Percentiles rank a stretch among this genome's conserved stretches.
Conservation (phyloP, 768 basidiomycete species). For the Leccinum rimulosum region DNA sequence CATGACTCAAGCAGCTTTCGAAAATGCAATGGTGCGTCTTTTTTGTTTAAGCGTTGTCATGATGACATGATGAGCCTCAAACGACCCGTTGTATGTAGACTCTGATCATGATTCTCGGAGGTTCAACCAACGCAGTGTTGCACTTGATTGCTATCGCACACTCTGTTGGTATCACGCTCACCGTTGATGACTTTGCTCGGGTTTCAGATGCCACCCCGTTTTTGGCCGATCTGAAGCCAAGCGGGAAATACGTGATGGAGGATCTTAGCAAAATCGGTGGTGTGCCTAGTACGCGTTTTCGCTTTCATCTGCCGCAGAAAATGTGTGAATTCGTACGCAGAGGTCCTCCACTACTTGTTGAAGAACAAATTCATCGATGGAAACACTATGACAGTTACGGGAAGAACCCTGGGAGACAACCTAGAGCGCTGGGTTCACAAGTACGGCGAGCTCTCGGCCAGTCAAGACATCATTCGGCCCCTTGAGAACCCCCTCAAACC, state of each 20-base stretch:
- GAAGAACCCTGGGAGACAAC: constrained; percentile 88
- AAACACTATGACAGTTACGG: constrained; percentile 87
- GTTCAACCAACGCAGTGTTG: constrained; percentile 96
- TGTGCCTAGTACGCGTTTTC: constrained; percentile 73
- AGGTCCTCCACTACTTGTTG: constrained; percentile 80
- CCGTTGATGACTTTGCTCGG: constrained; percentile 88
- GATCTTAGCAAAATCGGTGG: constrained; percentile 95
- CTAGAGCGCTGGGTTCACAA: constrained; percentile 84
- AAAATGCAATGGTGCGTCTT: constrained; percentile 86
- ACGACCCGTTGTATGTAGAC: constrained; percentile 48
- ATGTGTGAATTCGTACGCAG: constrained; percentile 38
- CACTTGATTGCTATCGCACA: constrained; percentile 97
- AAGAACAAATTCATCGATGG: constrained; percentile 90
- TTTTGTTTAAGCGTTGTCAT: constrained; percentile 5
- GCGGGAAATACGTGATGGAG: constrained; percentile 98
- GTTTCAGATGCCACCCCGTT: constrained; percentile 94
- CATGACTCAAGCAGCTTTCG: constrained; percentile 95
- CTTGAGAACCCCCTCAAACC: constrained; percentile 84
- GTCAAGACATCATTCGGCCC: constrained; percentile 86
- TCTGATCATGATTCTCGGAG: constrained; percentile 94
- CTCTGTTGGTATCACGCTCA: constrained; percentile 86
- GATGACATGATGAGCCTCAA: constrained; percentile 5
- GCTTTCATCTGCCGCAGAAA: not conserved
- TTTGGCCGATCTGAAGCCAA: constrained; percentile 95
- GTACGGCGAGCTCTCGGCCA: constrained; percentile 67